These are phyloP conservation scores for Pichia sp. DNA, from an alignment of 1,139 yeast species.

Conservation along the genomic window DNA sequence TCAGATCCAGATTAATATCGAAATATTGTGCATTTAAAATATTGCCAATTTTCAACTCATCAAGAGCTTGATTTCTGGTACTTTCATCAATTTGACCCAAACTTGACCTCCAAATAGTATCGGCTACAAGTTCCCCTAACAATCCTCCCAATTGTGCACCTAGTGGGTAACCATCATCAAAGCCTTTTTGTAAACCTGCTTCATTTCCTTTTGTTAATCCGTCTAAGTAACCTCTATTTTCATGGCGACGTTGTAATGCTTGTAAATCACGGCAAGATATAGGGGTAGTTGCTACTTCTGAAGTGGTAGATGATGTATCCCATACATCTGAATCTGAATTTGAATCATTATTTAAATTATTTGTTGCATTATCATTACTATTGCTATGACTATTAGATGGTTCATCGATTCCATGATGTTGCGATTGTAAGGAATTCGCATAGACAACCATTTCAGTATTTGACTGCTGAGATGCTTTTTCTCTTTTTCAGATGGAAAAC, in stretches of 20 bases:
- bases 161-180: constrained; percentile 68
- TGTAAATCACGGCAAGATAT: constrained; percentile 20
- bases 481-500: no score
- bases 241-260: constrained; percentile 54
- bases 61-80: constrained; percentile 32
- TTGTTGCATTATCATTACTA: no score
- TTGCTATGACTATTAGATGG: no score
- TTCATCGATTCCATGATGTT: no score
- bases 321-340: no score
- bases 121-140: constrained; percentile 65
- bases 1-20: constrained; percentile 41
- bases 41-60: constrained; percentile 46
- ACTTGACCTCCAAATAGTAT: constrained; percentile 15
- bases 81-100: constrained; percentile 19
- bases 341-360: no score
- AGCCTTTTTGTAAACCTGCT: constrained; percentile 65
- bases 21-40: constrained; percentile 48
- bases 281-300: no score
- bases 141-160: constrained; percentile 67
- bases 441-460: no score
- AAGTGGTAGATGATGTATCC: no score
- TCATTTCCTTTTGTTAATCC: constrained; percentile 74
- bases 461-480: no score
- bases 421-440: no score
- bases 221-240: constrained; percentile 77